Conservation (phyloP, 2,329 filamentous ascomycete species). For the Juglanconis sp. region DNA sequence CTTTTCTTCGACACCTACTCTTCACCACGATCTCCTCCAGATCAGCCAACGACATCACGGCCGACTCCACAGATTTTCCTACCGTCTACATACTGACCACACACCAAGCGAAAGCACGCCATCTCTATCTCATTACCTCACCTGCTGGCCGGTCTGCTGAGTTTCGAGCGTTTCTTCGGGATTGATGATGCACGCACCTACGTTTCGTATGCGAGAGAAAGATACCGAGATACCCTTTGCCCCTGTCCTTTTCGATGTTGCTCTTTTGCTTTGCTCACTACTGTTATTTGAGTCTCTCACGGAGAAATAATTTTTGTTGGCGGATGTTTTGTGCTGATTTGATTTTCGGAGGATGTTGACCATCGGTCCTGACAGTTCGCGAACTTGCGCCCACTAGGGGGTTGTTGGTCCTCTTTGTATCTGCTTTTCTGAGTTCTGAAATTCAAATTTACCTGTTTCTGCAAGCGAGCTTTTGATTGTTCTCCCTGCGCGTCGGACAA, state of each 20-base stretch:
- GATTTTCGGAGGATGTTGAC: not conserved
- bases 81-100: not conserved
- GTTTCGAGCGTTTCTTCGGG: constrained; percentile 16
- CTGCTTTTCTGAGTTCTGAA: not conserved
- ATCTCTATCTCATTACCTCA: not conserved
- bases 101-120: not conserved
- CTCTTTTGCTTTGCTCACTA: constrained; percentile 1
- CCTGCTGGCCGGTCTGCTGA: constrained; percentile 15
- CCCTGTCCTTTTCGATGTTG: constrained; percentile 2
- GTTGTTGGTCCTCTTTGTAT: not conserved
- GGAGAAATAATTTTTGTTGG: not conserved
- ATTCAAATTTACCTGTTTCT: not conserved
- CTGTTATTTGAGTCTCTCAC: not conserved
- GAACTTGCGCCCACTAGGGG: not conserved
- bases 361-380: not conserved
- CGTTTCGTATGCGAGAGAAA: constrained; percentile 19
- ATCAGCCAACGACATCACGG: not conserved
- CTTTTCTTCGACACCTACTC: not conserved
- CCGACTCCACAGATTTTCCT: not conserved
- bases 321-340: not conserved
- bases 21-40: constrained; percentile 1
- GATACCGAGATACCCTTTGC: constrained; percentile 20
- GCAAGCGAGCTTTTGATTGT: not conserved
- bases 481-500: not conserved
- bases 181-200: constrained; percentile 19